phyloP scores from a whole-genome alignment of 2,329 filamentous ascomycete species.

The Rhynchosporium graminicola region DNA sequence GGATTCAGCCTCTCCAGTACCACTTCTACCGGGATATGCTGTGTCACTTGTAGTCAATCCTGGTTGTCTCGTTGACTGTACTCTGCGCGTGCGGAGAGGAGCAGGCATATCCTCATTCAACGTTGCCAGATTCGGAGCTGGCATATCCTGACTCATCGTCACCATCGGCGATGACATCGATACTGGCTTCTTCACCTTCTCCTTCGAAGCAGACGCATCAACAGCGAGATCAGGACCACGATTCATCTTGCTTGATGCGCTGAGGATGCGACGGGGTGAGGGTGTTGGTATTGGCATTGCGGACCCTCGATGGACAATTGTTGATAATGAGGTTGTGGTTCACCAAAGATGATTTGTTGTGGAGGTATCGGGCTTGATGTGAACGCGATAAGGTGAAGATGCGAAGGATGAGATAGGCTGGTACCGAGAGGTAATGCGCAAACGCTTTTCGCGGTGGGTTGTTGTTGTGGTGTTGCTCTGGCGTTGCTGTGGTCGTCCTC shows the following conservation, averaged over 20 bases:
- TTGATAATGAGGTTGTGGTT: not conserved
- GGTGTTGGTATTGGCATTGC: not conserved
- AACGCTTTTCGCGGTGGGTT: not conserved
- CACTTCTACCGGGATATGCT: no score
- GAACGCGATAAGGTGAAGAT: not conserved
- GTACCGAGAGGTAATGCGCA: not conserved
- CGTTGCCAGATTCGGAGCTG: not conserved
- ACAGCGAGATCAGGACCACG: not conserved
- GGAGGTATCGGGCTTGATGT: not conserved
- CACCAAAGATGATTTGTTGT: not conserved
- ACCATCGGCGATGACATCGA: no score
- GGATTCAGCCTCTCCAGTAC: no score
- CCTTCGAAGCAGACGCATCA: not conserved
- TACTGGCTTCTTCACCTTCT: no score
- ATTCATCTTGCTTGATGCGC: slow-evolving; percentile 1
- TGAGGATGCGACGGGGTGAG: not conserved
- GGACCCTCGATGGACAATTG: not conserved
- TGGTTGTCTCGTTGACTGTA: no score
- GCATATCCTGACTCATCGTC: not conserved
- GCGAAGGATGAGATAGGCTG: not conserved
- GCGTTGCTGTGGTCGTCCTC: not conserved
- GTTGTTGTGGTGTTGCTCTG: not conserved
- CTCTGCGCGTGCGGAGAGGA: not conserved
- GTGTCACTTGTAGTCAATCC: no score
- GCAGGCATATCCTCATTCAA: no score